A percentile compares a stretch with the other conserved stretches of the same genome.
Conservation (phyloP, 345 rosid genomes). For the Populus pruinosa region DNA sequence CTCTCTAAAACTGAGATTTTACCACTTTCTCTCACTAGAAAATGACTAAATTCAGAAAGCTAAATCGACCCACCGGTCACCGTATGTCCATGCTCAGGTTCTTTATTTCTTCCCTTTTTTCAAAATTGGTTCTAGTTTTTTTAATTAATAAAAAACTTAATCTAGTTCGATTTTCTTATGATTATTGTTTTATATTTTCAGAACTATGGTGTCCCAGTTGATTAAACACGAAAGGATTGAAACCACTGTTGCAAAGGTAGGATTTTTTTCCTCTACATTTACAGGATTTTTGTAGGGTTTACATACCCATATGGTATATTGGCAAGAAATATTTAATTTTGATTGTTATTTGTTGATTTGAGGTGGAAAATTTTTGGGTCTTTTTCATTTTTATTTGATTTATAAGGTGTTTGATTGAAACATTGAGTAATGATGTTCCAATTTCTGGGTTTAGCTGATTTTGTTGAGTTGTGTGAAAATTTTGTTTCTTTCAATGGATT, state of each 20-base stretch:
- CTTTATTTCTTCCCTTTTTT: neutral
- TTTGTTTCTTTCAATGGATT: neutral
- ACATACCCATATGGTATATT: neutral
- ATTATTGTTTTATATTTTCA: conserved; percentile 10
- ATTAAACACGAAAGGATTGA: conserved; percentile 91
- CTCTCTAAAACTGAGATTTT: neutral
- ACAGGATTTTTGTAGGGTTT: conserved; percentile 30
- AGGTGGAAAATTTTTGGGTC: neutral
- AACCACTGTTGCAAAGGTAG: conserved; percentile 86
- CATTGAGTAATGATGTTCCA: neutral
- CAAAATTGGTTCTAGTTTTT: too few relatives aligned
- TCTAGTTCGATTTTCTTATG: neutral
- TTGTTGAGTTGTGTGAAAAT: neutral
- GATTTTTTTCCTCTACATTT: neutral
- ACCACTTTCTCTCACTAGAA: conserved; percentile 1
- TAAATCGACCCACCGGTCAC: conserved; percentile 66
- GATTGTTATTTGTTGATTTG: neutral
- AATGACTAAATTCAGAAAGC: conserved; percentile 88
- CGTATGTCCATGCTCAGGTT: conserved; percentile 95
- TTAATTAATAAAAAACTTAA: neutral
- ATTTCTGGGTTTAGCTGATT: neutral
- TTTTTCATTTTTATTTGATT: neutral
- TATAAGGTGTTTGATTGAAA: neutral
- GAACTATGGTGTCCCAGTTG: conserved; percentile 95
- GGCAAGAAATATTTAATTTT: neutral